These are phyloP conservation scores for Alnus glutinosa DNA, from an alignment of 306 rosid species.

Conservation along the genomic window DNA sequence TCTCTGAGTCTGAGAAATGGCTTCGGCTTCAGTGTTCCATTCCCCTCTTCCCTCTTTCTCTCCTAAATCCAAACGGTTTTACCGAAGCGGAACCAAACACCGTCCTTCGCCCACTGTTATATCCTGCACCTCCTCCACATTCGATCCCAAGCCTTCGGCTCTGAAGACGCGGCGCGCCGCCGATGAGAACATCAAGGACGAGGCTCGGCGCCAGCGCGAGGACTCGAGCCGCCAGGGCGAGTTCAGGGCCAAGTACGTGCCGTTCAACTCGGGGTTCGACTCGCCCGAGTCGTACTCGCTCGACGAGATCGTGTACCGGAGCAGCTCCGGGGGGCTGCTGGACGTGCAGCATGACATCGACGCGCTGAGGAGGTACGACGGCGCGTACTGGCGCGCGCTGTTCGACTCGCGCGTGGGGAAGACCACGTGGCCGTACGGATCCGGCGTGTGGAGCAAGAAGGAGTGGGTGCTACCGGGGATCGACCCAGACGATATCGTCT, in stretches of 20 bases:
- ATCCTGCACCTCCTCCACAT: constrained; percentile 29
- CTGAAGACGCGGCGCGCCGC: constrained; percentile 37
- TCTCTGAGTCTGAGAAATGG: constrained; percentile 22
- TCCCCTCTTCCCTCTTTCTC: constrained; percentile 45
- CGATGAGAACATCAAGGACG: constrained; percentile 66
- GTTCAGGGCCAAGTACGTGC: constrained; percentile 75
- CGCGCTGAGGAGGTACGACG: constrained; percentile 53
- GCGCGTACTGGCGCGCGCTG: constrained; percentile 72
- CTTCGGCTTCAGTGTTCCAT: constrained; percentile 43
- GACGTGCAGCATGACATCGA: constrained; percentile 81
- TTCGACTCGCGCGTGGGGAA: constrained; percentile 91
- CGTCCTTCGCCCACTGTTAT: constrained; percentile 9
- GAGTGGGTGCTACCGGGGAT: constrained; percentile 91
- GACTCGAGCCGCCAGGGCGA: constrained; percentile 50
- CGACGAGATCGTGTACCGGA: constrained; percentile 83
- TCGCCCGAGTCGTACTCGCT: constrained; percentile 72
- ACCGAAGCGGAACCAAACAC: constrained; percentile 12
- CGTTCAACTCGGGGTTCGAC: constrained; percentile 52
- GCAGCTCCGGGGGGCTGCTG: constrained; percentile 74
- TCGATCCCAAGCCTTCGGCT: constrained; percentile 18
- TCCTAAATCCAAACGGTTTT: constrained; percentile 23
- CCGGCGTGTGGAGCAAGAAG: constrained; percentile 91
- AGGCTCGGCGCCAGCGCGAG: constrained; percentile 59
- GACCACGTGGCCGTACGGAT: constrained; percentile 89
- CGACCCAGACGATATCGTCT: constrained; percentile 61